Conservation (phyloP, 2,329 filamentous ascomycete genomes). For the Fusarium circinatum region DNA sequence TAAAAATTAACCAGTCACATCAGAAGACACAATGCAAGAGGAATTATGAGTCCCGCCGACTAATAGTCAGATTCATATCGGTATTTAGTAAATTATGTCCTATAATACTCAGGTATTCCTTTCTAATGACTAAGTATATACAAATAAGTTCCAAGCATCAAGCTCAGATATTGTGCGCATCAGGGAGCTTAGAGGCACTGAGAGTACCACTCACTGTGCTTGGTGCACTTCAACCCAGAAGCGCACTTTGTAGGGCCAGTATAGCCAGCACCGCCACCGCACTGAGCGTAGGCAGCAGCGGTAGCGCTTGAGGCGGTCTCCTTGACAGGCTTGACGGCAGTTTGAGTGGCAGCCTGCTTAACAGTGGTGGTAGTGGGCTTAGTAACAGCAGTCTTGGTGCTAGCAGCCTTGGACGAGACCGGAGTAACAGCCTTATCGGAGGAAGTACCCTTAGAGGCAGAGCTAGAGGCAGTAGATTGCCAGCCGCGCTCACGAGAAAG, state of each 20-base stretch:
- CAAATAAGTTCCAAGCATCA: not conserved
- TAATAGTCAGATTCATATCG: accelerated
- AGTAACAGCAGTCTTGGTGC: not conserved
- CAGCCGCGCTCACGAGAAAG: conserved; percentile 46
- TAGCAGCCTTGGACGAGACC: not conserved
- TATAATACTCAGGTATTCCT: too few relatives aligned
- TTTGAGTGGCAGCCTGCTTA: not conserved
- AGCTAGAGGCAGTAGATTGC: conserved; percentile 22
- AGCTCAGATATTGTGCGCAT: accelerated
- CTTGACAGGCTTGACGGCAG: not conserved
- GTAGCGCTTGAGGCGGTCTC: not conserved
- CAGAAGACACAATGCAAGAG: too few relatives aligned
- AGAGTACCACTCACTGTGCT: conserved; percentile 42
- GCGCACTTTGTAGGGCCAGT: conserved; percentile 39
- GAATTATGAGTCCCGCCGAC: accelerated
- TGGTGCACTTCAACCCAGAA: conserved; percentile 33
- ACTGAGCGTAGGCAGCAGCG: conserved; percentile 26
- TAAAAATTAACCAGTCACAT: accelerated
- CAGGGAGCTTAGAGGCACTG: conserved; percentile 32
- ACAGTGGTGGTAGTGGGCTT: not conserved
- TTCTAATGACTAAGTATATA: not conserved
- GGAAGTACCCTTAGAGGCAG: not conserved
- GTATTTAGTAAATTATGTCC: not conserved
- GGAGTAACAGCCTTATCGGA: not conserved
- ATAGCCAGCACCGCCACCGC: conserved; percentile 38